Conservation (phyloP, 768 basidiomycete genomes). For the Phanerochaete carnosa region DNA sequence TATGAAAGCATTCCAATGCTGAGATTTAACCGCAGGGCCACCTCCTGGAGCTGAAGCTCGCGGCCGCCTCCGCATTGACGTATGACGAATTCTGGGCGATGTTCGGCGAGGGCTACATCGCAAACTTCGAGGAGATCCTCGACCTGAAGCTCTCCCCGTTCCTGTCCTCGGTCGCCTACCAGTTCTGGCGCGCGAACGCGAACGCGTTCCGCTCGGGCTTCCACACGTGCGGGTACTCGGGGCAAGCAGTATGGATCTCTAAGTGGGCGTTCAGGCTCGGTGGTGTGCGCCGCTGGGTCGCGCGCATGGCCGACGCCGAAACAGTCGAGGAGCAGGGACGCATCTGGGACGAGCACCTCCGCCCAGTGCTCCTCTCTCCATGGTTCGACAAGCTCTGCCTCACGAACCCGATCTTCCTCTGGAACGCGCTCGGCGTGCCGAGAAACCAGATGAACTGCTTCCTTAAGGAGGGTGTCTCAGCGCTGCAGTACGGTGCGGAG, state of each 20-base stretch:
- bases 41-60: slow-evolving; percentile 76
- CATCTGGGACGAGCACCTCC: slow-evolving; percentile 59
- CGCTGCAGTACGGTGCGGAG: slow-evolving; percentile 26
- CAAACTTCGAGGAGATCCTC: slow-evolving; percentile 56
- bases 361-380: slow-evolving; percentile 45
- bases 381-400: slow-evolving; percentile 8
- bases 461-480: slow-evolving; percentile 25
- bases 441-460: slow-evolving; percentile 36
- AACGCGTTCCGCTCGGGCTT: slow-evolving; percentile 44
- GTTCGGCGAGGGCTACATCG: slow-evolving; percentile 64
- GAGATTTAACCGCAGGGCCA: slow-evolving; percentile 76
- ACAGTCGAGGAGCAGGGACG: slow-evolving; percentile 53
- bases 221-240: slow-evolving; percentile 67
- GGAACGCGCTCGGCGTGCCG: slow-evolving; percentile 80
- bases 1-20: background rate
- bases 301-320: slow-evolving; percentile 50
- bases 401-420: slow-evolving; percentile 46
- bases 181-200: slow-evolving; percentile 70
- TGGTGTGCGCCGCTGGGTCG: slow-evolving; percentile 53
- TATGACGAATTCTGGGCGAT: slow-evolving; percentile 62
- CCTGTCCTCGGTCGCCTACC: slow-evolving; percentile 68
- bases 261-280: slow-evolving; percentile 55
- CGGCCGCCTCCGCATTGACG: slow-evolving; percentile 52
- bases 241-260: slow-evolving; percentile 63
- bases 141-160: slow-evolving; percentile 60